A percentile compares a stretch with the other conserved stretches of the same genome.
Conservation (phyloP, 2,329 filamentous ascomycete genomes). For the Colletotrichum neosansevieriae region DNA sequence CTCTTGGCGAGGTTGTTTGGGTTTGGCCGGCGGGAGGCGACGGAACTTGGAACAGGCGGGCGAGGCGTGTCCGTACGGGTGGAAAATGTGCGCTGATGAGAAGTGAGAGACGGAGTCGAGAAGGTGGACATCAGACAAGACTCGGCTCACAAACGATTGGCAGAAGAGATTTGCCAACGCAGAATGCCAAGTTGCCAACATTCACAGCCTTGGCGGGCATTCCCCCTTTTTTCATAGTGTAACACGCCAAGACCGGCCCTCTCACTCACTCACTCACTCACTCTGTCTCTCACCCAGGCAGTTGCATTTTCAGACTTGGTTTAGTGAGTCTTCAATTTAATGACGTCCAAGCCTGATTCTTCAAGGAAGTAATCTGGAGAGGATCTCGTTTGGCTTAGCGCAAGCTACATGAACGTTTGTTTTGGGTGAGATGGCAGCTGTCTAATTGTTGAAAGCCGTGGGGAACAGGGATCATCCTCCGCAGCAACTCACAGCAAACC, state of each 20-base stretch:
- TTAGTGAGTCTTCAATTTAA: neutral
- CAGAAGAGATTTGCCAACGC: conserved; percentile 19
- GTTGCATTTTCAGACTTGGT: neutral
- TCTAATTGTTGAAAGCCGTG: neutral
- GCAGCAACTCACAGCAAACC: neutral
- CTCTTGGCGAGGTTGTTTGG: conserved; percentile 6
- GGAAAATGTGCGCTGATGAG: conserved; percentile 2
- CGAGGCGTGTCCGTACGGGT: neutral
- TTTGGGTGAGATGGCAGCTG: conserved; percentile 1
- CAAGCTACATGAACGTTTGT: neutral
- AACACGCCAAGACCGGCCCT: conserved; percentile 33
- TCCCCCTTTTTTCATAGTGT: conserved; percentile 33
- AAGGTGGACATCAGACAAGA: conserved; percentile 1
- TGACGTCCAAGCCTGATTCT: neutral
- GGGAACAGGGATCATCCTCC: neutral
- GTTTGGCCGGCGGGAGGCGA: conserved; percentile 2
- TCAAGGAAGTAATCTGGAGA: neutral
- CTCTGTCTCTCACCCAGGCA: conserved; percentile 8
- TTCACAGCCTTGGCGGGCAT: conserved; percentile 24
- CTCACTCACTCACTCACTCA: neutral
- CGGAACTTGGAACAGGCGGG: neutral
- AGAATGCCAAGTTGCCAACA: conserved; percentile 22
- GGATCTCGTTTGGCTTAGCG: neutral
- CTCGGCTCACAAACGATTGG: conserved; percentile 24
- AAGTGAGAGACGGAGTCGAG: conserved; percentile 4